Evolutionary conservation across 108 stramenopile genomes (phyloP), one percentile per base, ranked within the genome.

Genomic region (Cyclotella choctawhatcheeana): DNA sequence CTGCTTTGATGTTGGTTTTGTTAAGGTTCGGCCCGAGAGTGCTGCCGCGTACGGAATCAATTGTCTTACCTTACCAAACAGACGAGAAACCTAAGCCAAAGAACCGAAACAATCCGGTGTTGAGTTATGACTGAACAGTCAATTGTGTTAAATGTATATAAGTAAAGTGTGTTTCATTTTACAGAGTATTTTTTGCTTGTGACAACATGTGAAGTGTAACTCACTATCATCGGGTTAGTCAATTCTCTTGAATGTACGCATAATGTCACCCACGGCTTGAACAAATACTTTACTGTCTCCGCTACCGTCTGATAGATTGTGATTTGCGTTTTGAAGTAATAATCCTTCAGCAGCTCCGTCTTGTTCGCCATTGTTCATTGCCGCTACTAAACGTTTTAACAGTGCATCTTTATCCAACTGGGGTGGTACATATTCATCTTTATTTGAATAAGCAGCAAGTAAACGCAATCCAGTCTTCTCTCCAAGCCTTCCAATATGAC

Each of bases 351-450:
- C 91, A 31, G 83, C 68, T 10, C 48, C 30, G 4, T 64, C 44
- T 16, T 51, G 55, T 24, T 17, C 48, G 52, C 61, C 43, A 13
- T 74, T 70, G 33, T 92, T 95, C 90, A 96, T 91, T 37, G 92
- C 93, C 16, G 65, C 58, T 14, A 90, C 89, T 68, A 96, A 51
- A 32, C 89, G 79, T 50, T 88, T 52, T 63, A 87, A 82, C 45
- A 94, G 64, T 16, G 18, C n/a, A 26, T 70, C 54, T 43, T 63
- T 82, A 34, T 94, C 85, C 0, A 94, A 82, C 48, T 59, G 52
- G 24, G 37, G 16, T 16, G 97, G 92, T 10, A 96, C 91, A 66
- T 93, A 97, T 59, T 97, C 90, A 76, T 97, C 97, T 17, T 79
- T 67, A 33, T 89, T 90, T 13, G 96, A 97, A 75, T 82, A 88